These are phyloP conservation scores for Tagetes erecta DNA, from an alignment of 129 eudicot genomes.

Conservation along the genomic window DNA sequence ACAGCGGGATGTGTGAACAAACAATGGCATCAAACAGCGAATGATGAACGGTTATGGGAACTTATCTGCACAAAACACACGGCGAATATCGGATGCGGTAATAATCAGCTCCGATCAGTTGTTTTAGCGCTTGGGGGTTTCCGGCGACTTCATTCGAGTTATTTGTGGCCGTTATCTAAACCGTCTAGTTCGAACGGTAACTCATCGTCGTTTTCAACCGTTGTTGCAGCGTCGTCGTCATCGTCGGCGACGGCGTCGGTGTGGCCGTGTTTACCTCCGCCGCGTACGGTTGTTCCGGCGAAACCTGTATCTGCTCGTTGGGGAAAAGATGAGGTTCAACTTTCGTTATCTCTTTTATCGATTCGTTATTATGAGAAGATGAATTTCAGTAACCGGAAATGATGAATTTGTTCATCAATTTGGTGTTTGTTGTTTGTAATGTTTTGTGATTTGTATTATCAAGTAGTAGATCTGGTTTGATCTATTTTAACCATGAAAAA, in stretches of 20 bases:
- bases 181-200: conserved; percentile 33
- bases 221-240: not conserved
- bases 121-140: conserved; percentile 93
- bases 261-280: conserved; percentile 53
- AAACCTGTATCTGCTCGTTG: conserved; percentile 42
- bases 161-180: conserved; percentile 70
- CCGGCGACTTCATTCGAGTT: conserved; percentile 69
- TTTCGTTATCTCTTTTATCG: conserved; percentile 73
- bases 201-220: conserved; percentile 31
- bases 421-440: conserved; percentile 14
- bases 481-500: conserved; percentile 27
- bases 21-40: conserved; percentile 70
- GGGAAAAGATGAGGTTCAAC: conserved; percentile 93
- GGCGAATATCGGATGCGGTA: conserved; percentile 53
- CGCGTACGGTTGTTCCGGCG: conserved; percentile 38
- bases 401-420: conserved; percentile 21
- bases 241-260: conserved; percentile 34
- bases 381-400: conserved; percentile 53
- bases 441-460: conserved; percentile 16
- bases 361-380: conserved; percentile 84
- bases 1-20: conserved; percentile 69
- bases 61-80: conserved; percentile 73
- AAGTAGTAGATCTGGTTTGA: conserved; percentile 28
- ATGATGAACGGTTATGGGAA: conserved; percentile 95
- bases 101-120: conserved; percentile 70